These are phyloP conservation scores for Papilionanthe hybrid DNA, from an alignment of 116 monocot genomes.

Conservation along the genomic window DNA sequence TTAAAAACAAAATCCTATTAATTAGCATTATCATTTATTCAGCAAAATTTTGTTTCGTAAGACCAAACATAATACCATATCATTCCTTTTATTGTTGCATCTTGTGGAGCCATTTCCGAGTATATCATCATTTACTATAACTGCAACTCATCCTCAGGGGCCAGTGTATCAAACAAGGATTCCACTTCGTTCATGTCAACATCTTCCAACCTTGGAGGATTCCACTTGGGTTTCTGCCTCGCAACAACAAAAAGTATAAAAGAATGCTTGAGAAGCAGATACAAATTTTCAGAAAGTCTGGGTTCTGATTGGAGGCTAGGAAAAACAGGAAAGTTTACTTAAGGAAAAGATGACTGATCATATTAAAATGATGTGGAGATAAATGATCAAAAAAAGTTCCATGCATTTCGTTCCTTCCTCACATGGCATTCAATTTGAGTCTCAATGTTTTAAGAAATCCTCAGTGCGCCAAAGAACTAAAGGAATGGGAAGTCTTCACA, in stretches of 20 bases:
- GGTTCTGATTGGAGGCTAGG: neutral
- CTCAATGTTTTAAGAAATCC: too few species aligned
- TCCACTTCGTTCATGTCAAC: conserved; percentile 65
- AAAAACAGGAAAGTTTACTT: neutral
- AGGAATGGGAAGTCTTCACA: too few species aligned
- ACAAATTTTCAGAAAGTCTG: neutral
- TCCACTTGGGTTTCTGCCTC: conserved; percentile 84
- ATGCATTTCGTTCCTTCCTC: neutral
- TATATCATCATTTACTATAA: conserved; percentile 19
- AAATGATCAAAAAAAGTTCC: neutral
- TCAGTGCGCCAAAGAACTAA: too few species aligned
- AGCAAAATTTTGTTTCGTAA: neutral
- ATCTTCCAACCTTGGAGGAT: conserved; percentile 65
- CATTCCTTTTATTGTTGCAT: neutral
- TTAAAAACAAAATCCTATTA: neutral
- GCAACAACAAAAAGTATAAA: neutral
- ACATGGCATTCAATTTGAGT: neutral
- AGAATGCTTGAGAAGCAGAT: neutral
- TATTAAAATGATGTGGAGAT: neutral
- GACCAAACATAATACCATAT: neutral
- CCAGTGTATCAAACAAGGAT: conserved; percentile 50
- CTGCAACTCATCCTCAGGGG: conserved; percentile 38
- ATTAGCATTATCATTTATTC: neutral
- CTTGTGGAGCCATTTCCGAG: neutral
- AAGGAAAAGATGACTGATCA: neutral